Percentiles rank a stretch among this genome's conserved stretches.
phyloP scores from a whole-genome alignment of 345 rosid species.

The Odontarrhena argentea region DNA sequence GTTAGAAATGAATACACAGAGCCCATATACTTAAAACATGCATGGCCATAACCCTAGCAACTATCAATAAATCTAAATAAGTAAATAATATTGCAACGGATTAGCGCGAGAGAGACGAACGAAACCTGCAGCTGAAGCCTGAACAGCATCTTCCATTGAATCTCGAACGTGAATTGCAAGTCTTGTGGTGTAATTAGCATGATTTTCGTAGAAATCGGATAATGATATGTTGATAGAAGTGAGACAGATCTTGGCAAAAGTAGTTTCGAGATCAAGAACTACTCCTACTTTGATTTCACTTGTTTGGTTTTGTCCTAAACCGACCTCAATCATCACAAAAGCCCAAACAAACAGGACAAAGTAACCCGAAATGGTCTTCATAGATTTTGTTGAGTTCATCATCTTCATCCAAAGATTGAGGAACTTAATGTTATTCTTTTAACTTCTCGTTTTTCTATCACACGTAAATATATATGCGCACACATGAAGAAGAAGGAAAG shows the following conservation, averaged over 20 bases:
- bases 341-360: not conserved
- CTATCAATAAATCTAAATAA: not conserved
- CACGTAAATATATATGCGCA: no score
- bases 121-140: conserved; percentile 47
- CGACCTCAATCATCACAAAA: conserved; percentile 16
- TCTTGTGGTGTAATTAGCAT: conserved; percentile 39
- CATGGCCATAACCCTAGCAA: no score
- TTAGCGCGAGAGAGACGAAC: conserved; percentile 13
- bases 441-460: not conserved
- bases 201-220: conserved; percentile 35
- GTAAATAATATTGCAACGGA: not conserved
- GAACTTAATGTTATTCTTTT: conserved; percentile 3
- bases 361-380: conserved; percentile 5
- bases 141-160: conserved; percentile 37
- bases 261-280: conserved; percentile 42
- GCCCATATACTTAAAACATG: no score
- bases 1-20: no score
- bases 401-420: conserved; percentile 8
- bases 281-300: conserved; percentile 43
- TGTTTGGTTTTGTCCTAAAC: conserved; percentile 15
- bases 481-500: no score
- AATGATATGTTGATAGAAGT: conserved; percentile 39
- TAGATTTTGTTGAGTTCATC: conserved; percentile 8
- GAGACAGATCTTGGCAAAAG: conserved; percentile 18
- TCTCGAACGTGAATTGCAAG: conserved; percentile 33